Evolutionary conservation across 1,139 yeast genomes (phyloP), one percentile per base, ranked within the genome.

Genomic region (Pichia sp.): DNA sequence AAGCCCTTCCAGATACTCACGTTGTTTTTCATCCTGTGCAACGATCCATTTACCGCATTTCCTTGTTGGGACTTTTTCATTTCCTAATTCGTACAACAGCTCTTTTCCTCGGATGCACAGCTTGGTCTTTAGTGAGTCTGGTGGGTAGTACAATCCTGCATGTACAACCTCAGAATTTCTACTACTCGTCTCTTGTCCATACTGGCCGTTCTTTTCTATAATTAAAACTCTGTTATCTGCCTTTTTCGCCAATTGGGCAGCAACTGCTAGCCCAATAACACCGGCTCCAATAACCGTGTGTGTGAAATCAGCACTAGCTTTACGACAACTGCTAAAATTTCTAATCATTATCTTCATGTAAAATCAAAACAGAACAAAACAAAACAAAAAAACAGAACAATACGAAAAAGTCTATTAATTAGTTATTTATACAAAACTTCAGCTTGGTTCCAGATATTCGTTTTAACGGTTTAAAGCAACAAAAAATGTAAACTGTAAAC

Each of bases 141-240:
- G 70, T 0, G 96, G 95, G 62, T 87, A 86, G 65, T 90, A 90
- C 10, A 90, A 63, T 0, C 96, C 97, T 0, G 96, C 96, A 68
- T 90, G 97, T 38, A 90, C 84, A 33, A 90, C 97, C 62, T 90
- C 97, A 3, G 96, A 87, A 71, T 90, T 90, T 49, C 96, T 73
- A 14, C 95, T 79, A 3, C 95, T 84, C 0, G 96, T 89, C 63
- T 90, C 96, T 59, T 79, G 76, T 1, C 96, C 96, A 48, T 83
- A 65, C 30, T 72, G 73, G 1, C 69, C 67, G 63, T 89, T 81
- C 60, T 86, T 81, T 61, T 90, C 97, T 3, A 89, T 66, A 13
- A 90, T 66, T 1, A 88, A 69, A 0, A 88, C 90, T 3, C 68
- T 66, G 56, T 78, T 77, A 5, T 31, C 30, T 1, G 68, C 57